Evolutionary conservation across 805 yeast species (phyloP).

Genomic region (Saccharomycopsis sp.): DNA sequence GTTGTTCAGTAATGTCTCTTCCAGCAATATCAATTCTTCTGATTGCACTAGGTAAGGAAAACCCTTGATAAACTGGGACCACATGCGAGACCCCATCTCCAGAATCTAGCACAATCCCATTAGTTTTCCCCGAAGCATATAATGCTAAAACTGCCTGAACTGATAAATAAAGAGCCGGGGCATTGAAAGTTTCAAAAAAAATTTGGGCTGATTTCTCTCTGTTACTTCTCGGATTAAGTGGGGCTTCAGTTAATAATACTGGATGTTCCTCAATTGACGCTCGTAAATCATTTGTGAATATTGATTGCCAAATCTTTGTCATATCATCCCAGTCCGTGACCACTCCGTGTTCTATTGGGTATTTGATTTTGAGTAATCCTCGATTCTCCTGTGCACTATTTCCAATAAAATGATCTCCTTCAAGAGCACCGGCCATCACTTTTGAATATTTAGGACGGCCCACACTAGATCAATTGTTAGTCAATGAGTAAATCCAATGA

Average conservation of each 20-base stretch:
- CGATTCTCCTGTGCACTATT: slow-evolving; percentile 61
- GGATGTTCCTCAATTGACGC: slow-evolving; percentile 75
- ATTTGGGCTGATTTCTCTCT: slow-evolving; percentile 53
- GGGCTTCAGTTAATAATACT: slow-evolving; percentile 78
- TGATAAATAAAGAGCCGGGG: slow-evolving; percentile 65
- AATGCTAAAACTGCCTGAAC: slow-evolving; percentile 73
- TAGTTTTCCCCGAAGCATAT: slow-evolving; percentile 83
- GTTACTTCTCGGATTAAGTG: slow-evolving; percentile 59
- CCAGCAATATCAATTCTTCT: slow-evolving; percentile 79
- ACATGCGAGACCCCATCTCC: slow-evolving; percentile 89
- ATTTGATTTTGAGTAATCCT: slow-evolving; percentile 59
- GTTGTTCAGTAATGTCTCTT: slow-evolving; percentile 67
- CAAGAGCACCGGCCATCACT: slow-evolving; percentile 64
- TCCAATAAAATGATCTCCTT: slow-evolving; percentile 67
- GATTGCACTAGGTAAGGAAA: slow-evolving; percentile 61
- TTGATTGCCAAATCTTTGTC: slow-evolving; percentile 71
- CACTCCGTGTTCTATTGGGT: slow-evolving; percentile 75
- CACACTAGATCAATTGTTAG: slow-evolving; percentile 25
- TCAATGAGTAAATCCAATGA: slow-evolving; percentile 5
- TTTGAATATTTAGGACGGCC: slow-evolving; percentile 81
- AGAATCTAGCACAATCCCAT: slow-evolving; percentile 82
- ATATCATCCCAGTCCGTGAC: slow-evolving; percentile 79
- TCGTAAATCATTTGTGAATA: slow-evolving; percentile 47
- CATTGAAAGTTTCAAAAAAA: slow-evolving; percentile 60
- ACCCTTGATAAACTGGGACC: slow-evolving; percentile 88